These are phyloP conservation scores for Wickerhamiella vanderwaltii DNA, from an alignment of 805 yeast species.

Conservation along the genomic window DNA sequence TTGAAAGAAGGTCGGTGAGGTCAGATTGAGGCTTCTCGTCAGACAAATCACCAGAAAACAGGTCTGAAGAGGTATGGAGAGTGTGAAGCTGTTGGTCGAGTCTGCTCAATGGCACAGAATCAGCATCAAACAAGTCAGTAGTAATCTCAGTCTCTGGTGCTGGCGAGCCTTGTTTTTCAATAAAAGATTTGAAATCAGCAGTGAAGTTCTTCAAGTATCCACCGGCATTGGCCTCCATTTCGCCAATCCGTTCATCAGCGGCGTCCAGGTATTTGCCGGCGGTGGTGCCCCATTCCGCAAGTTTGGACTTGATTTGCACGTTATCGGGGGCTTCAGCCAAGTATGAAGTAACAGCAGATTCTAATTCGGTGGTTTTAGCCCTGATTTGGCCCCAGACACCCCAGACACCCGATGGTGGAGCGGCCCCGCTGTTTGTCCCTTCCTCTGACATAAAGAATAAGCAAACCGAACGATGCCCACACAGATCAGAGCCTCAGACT, in stretches of 20 bases:
- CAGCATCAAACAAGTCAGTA: conserved; percentile 36
- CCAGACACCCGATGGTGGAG: conserved; percentile 1
- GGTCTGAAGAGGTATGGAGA: conserved; percentile 38
- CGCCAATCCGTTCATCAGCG: conserved; percentile 62
- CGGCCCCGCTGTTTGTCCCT: neutral
- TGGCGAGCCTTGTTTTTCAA: conserved; percentile 29
- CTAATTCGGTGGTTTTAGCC: conserved; percentile 5
- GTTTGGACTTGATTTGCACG: conserved; percentile 22
- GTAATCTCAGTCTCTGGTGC: neutral
- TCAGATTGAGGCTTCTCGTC: conserved; percentile 40
- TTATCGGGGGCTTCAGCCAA: conserved; percentile 16
- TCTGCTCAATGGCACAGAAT: conserved; percentile 31
- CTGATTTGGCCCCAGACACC: conserved; percentile 10
- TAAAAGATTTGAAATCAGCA: conserved; percentile 32
- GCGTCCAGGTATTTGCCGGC: conserved; percentile 58
- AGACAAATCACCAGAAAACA: conserved; percentile 31
- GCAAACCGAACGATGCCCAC: conserved; percentile 1
- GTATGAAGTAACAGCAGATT: conserved; percentile 3
- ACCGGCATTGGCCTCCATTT: conserved; percentile 58
- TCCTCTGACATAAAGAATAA: conserved; percentile 10
- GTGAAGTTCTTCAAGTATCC: conserved; percentile 46
- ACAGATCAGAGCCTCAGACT: conserved; percentile 1
- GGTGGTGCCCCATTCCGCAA: conserved; percentile 27
- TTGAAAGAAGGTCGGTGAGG: conserved; percentile 36
- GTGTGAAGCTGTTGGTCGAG: conserved; percentile 52